Evolutionary conservation across 305 asterid genomes (phyloP), one percentile per base, ranked within the genome.

Genomic region (Solanum hybrid): DNA sequence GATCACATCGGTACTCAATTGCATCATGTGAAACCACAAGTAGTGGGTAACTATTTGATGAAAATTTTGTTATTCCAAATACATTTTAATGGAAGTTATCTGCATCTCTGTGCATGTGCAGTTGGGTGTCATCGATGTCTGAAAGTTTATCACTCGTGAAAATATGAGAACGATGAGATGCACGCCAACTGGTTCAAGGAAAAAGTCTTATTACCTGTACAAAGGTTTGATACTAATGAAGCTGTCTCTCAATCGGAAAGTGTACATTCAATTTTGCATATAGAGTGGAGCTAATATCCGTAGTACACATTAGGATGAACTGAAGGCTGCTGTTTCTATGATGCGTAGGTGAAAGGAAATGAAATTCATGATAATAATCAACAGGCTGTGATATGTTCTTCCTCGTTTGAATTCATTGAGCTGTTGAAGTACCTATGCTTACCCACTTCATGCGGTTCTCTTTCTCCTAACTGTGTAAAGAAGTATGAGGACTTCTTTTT

Each of bases 231-330:
- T 45, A 75, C 82, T 87, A 10, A 22, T 6, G 37, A 40, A 71
- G 64, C 71, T 29, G 31, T 87, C 88, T 76, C 37, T 89, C 78
- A 56, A 17, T n/a, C 32, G 34, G 89, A 86, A n/a, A 89, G 66
- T 77, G 89, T 89, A 85, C 35, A 75, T 76, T 84, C 89, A 86
- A 42, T 38, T 82, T 45, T 32, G 88, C 81, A 66, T 42, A 73
- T 89, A 37, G 66, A 36, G 89, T 71, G 27, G 15, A 87, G 66
- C 81, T 45, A 31, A 82, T 82, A 45, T 45, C 37, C 36, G 72
- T 80, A 13, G 56, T 81, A 64, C 88, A 56, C 31, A 85, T 31
- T 56, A 56, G 88, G 88, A 85, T 56, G 88, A 85, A 85, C n/a
- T 27, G 88, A 85, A 56, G 45, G 88, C 45, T 31, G 76, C 22